Evolutionary conservation across 2,329 filamentous ascomycete species (phyloP), one percentile per base, ranked within the genome.

Genomic region (Plectosphaerella cucumerina): DNA sequence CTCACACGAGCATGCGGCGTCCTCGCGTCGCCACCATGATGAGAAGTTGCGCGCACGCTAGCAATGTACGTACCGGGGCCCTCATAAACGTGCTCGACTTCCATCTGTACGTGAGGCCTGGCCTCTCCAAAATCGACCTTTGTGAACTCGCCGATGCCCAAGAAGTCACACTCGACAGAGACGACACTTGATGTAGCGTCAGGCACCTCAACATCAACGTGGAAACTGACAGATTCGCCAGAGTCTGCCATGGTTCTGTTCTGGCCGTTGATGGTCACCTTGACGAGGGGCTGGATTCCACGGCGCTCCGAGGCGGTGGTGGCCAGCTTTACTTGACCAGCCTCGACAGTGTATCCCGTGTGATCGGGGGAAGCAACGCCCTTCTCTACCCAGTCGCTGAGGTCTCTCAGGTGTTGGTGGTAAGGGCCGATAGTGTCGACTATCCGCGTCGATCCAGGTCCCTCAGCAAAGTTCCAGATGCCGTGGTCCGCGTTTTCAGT

Each of bases 211-310:
- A 51, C 31, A 4, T 6, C 41, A 3, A 39, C 37, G 1, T 39
- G 33, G 35, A 59, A 55, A 2, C 20, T 39, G 35, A 39, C 35
- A 5, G 8, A 5, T n/a, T n/a, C 35, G 8, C 35, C 35, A 9
- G 35, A 11, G 8, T 5, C 17, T 6, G 17, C 35, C 12, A 8
- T n/a, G 17, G 17, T 9, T 5, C 35, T 6, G 6, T n/a, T 11
- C 35, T 34, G 8, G 8, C 31, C 35, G 15, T n/a, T n/a, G 17
- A 39, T n/a, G 5, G 35, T 39, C 15, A 39, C 6, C 6, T n/a
- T n/a, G 2, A 58, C 49, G 2, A 53, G 35, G 2, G 59, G 58
- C 14, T 62, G 60, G 8, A 61, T 53, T 1, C 59, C 59, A 5
- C 49, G 44, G 9, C 59, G 55, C 35, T 54, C 22, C 2, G 23